These are phyloP conservation scores for Lasiosphaeria ovina DNA, from an alignment of 495 filamentous ascomycete genomes.

Conservation along the genomic window DNA sequence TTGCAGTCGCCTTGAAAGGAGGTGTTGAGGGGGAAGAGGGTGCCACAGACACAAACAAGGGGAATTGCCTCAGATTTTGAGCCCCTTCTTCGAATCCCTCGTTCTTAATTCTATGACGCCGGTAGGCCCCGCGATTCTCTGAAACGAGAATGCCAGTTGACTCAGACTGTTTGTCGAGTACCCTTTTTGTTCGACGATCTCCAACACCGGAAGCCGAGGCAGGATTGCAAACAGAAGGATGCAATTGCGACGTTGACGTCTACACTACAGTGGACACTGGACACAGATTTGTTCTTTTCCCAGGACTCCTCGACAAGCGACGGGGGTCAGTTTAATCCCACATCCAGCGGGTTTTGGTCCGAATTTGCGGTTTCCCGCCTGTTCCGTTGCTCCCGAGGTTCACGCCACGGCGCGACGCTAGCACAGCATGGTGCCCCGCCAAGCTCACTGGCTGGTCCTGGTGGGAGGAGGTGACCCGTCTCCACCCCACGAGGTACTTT, in stretches of 20 bases:
- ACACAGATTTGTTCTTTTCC: neutral
- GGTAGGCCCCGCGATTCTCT: too few species aligned
- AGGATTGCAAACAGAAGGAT: neutral
- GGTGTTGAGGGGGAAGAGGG: too few species aligned
- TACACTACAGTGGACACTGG: neutral
- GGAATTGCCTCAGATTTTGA: too few species aligned
- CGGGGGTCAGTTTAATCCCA: too few species aligned
- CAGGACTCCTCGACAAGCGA: too few species aligned
- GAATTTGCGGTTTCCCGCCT: constrained; percentile 15
- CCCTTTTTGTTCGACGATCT: neutral
- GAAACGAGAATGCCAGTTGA: neutral
- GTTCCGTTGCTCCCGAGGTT: constrained; percentile 13
- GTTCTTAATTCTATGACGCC: too few species aligned
- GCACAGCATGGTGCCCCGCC: neutral
- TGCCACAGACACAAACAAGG: too few species aligned
- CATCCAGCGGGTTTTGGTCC: constrained; percentile 1
- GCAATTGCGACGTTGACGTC: neutral
- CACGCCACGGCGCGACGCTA: constrained; percentile 18
- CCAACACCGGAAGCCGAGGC: neutral
- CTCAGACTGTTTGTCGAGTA: neutral
- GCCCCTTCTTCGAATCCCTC: too few species aligned
- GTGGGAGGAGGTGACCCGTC: neutral
- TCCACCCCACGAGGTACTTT: neutral
- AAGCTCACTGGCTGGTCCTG: neutral
- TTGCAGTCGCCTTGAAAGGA: too few species aligned